These are phyloP conservation scores for Talaromyces trachyspermus DNA, from an alignment of 495 filamentous ascomycete species.

Conservation along the genomic window DNA sequence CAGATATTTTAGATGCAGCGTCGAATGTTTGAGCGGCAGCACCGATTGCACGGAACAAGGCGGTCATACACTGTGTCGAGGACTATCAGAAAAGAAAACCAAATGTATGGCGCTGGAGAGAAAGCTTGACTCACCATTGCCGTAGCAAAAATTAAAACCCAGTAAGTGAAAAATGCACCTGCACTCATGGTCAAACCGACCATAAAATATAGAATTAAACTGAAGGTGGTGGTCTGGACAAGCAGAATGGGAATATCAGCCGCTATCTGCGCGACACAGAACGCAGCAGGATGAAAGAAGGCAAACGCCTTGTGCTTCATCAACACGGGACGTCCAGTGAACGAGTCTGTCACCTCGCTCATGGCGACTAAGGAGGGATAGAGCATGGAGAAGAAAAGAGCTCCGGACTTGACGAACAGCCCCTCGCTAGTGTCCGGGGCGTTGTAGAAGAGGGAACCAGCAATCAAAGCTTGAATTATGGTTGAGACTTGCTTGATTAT, in stretches of 20 bases:
- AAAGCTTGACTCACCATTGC: slow-evolving; percentile 22
- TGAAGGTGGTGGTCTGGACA: slow-evolving; percentile 58
- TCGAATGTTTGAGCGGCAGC: slow-evolving; percentile 44
- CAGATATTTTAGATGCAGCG: slow-evolving; percentile 49
- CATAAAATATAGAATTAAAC: slow-evolving; percentile 72
- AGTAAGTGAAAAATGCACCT: slow-evolving; percentile 46
- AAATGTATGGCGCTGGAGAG: neutral
- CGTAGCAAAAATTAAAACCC: slow-evolving; percentile 35
- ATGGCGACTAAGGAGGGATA: slow-evolving; percentile 69
- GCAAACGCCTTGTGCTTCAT: slow-evolving; percentile 71
- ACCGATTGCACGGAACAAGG: slow-evolving; percentile 44
- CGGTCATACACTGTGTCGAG: slow-evolving; percentile 37
- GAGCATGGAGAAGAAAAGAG: slow-evolving; percentile 64
- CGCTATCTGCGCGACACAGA: slow-evolving; percentile 61
- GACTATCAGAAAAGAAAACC: slow-evolving; percentile 8
- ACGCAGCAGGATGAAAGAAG: slow-evolving; percentile 68
- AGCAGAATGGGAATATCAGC: slow-evolving; percentile 62
- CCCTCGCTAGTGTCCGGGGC: slow-evolving; percentile 32
- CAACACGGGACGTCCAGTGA: slow-evolving; percentile 60
- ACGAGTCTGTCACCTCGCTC: slow-evolving; percentile 63
- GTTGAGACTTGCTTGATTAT: slow-evolving; percentile 50
- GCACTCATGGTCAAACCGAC: slow-evolving; percentile 39
- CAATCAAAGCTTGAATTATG: slow-evolving; percentile 31
- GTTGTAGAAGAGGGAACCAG: slow-evolving; percentile 35
- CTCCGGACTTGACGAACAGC: slow-evolving; percentile 47